Evolutionary conservation across 305 asterid genomes (phyloP).

Genomic region (Caryopteris hybrid): DNA sequence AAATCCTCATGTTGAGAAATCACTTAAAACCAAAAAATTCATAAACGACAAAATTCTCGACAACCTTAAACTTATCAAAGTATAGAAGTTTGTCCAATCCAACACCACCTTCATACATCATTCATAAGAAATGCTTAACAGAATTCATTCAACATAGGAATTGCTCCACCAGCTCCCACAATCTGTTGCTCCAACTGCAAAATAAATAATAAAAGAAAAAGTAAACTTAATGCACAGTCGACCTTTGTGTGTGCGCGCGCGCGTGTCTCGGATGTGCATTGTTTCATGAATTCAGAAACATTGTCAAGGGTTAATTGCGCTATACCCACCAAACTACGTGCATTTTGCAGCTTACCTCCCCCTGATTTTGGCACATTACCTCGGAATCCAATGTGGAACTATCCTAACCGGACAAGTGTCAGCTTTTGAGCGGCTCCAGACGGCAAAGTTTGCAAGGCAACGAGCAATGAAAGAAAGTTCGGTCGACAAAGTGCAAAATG

Average conservation of each 20-base stretch:
- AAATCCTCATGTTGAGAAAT: neutral
- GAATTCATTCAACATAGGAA: slow-evolving; percentile 37
- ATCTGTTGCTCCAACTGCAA: slow-evolving; percentile 63
- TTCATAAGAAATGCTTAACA: slow-evolving; percentile 4
- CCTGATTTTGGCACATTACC: too few species aligned
- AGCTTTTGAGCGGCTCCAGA: neutral
- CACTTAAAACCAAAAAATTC: neutral
- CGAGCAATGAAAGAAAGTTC: too few species aligned
- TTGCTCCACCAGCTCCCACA: slow-evolving; percentile 58
- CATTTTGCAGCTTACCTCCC: too few species aligned
- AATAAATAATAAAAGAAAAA: too few species aligned
- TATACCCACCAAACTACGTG: too few species aligned
- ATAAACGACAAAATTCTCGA: neutral
- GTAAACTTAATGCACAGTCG: neutral
- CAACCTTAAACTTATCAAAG: neutral
- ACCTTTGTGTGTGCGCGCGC: neutral
- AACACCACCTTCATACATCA: neutral
- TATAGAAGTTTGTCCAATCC: neutral
- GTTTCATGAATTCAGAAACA: too few species aligned
- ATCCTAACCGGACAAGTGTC: neutral
- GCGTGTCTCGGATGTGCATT: too few species aligned
- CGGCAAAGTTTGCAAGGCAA: too few species aligned
- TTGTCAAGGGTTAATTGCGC: too few species aligned
- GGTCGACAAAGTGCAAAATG: neutral
- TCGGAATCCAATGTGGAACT: neutral